Evolutionary conservation across 2,329 filamentous ascomycete genomes (phyloP), one percentile per base, ranked within the genome.

Genomic region (Cryphonectria parasitica): DNA sequence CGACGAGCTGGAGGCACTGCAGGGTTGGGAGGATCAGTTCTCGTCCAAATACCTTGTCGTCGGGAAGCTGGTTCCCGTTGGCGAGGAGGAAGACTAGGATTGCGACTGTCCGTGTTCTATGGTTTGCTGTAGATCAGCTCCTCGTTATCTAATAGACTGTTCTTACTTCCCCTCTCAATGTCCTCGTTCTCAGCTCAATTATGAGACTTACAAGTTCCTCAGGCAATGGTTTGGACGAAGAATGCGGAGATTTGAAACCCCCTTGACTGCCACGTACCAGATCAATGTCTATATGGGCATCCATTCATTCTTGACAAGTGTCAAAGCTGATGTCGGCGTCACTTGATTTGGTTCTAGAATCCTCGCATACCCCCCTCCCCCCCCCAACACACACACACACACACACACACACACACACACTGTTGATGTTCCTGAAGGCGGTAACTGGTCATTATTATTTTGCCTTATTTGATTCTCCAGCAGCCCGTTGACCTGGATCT

Each of bases 11-110:
- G 95, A 97, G 80, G 92, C 94, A 65, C 83, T 98, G 80, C 86
- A 87, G 76, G 94, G 93, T 1, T 99, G 96, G 96, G 95, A 98
- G 84, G 94, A 97, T 83, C 87, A 94, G 74, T 99, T 99, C 80
- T 83, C 87, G 72, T 92, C 95, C 81, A 98, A 99, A 86, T 99
- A 99, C 81, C 84, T 97, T 34, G 89, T 98, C n/a, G 94, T 99
- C 19, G 96, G 96, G 28, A 92, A 89, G 82, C 82, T 99, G 77
- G 92, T 98, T 34, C 81, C 87, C 1, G 83, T 81, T 34, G 81
- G 77, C 3, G 83, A 87, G 31, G 78, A 80, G 72, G 75, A 73
- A 17, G 76, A 78, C 3, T 52, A 43, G 19, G 39, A 19, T 10
- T 25, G 10, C 5, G 54, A 34, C 13, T 7, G 6, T 58, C 6